These are phyloP conservation scores for Coleophoma cylindrospora DNA, from an alignment of 2,329 filamentous ascomycete genomes.

Conservation along the genomic window DNA sequence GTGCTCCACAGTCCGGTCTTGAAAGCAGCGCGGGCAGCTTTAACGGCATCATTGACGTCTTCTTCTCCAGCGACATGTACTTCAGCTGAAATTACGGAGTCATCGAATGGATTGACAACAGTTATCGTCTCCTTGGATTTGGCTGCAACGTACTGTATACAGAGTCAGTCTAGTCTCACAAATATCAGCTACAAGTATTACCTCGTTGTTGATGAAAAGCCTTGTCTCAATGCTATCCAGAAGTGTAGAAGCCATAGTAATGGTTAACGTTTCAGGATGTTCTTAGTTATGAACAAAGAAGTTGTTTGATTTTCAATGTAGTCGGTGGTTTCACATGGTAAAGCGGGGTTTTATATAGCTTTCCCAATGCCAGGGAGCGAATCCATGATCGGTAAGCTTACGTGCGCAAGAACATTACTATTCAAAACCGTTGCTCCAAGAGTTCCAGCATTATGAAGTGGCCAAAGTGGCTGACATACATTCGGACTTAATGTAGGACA, in stretches of 20 bases:
- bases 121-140: slow-evolving; percentile 6
- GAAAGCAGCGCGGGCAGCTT: slow-evolving; percentile 37
- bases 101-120: slow-evolving; percentile 38
- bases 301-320: background rate
- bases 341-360: background rate
- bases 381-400: background rate
- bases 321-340: background rate
- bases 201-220: slow-evolving; percentile 46
- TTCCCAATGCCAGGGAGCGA: background rate
- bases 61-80: slow-evolving; percentile 13
- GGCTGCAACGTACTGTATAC: slow-evolving; percentile 6
- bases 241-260: background rate
- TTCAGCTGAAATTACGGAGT: slow-evolving; percentile 36
- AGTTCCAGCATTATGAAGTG: background rate
- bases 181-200: slow-evolving; percentile 12
- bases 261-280: background rate
- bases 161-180: slow-evolving; percentile 31
- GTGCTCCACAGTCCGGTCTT: slow-evolving; percentile 29
- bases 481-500: background rate
- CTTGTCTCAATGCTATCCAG: background rate
- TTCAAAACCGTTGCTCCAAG: background rate
- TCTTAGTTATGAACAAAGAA: background rate
- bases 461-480: background rate
- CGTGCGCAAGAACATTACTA: background rate
- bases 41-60: slow-evolving; percentile 38